These are phyloP conservation scores for Elaeis oleifera DNA, from an alignment of 202 grass and related monocot species.

Conservation along the genomic window DNA sequence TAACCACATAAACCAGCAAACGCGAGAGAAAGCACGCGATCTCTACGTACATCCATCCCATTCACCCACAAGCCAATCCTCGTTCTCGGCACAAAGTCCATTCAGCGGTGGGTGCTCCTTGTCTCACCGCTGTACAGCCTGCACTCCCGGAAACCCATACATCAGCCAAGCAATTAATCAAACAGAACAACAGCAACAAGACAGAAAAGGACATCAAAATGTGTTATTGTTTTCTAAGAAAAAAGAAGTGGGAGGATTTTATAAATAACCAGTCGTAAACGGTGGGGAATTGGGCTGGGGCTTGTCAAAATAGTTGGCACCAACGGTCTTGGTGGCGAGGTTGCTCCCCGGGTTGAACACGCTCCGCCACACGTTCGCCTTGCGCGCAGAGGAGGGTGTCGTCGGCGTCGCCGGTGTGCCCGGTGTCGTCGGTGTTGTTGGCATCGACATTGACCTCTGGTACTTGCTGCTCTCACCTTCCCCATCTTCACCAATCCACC, in stretches of 20 bases:
- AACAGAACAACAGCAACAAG: neutral
- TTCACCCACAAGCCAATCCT: too few relatives aligned
- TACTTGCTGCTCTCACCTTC: slow-evolving; percentile 23
- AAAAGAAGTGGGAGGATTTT: too few relatives aligned
- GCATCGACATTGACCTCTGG: slow-evolving; percentile 34
- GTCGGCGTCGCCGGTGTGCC: slow-evolving; percentile 19
- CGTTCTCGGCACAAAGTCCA: neutral
- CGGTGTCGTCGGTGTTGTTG: slow-evolving; percentile 20
- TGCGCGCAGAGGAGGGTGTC: slow-evolving; percentile 17
- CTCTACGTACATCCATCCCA: too few relatives aligned
- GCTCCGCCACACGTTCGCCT: slow-evolving; percentile 81
- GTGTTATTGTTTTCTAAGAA: too few relatives aligned
- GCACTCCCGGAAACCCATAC: neutral
- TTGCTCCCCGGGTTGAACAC: slow-evolving; percentile 94
- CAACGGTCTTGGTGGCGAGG: slow-evolving; percentile 57
- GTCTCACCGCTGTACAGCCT: slow-evolving; percentile 68
- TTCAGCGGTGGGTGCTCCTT: slow-evolving; percentile 58
- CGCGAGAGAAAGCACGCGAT: too few relatives aligned
- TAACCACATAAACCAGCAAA: too few relatives aligned
- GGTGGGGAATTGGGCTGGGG: slow-evolving; percentile 72
- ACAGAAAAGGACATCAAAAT: neutral
- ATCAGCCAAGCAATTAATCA: neutral
- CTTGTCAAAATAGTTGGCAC: slow-evolving; percentile 73
- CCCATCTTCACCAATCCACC: slow-evolving; percentile 9
- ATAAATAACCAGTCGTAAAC: slow-evolving; percentile 73